A percentile compares a stretch with the other conserved stretches of the same genome.
Conservation (phyloP, 495 filamentous ascomycete species). For the Collariella sp. region DNA sequence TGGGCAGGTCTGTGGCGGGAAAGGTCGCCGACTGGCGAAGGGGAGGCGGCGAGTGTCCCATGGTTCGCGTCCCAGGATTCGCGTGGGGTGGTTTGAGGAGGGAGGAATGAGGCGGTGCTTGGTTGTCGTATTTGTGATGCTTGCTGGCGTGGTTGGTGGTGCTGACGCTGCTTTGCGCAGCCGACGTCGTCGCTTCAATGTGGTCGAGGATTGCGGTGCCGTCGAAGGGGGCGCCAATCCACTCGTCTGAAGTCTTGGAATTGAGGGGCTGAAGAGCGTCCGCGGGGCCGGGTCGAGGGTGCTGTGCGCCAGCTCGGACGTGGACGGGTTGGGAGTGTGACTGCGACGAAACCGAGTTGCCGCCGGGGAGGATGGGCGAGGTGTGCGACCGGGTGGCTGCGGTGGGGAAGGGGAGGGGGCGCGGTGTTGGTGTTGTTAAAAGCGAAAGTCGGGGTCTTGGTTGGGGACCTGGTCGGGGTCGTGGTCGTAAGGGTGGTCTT, state of each 20-base stretch:
- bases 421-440: conserved; percentile 34
- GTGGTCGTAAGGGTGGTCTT: too few species aligned
- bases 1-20: conserved; percentile 47
- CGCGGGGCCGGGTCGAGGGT: conserved; percentile 20
- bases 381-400: conserved; percentile 23
- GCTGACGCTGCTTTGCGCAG: conserved; percentile 26
- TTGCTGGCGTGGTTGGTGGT: conserved; percentile 12
- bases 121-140: conserved; percentile 1
- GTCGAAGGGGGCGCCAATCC: conserved; percentile 62
- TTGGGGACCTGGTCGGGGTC: too few species aligned
- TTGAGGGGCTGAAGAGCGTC: conserved; percentile 41
- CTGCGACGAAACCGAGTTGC: conserved; percentile 18
- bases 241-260: conserved; percentile 59
- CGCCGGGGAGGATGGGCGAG: conserved; percentile 29
- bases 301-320: conserved; percentile 9
- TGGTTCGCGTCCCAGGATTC: conserved; percentile 46
- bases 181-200: conserved; percentile 51
- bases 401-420: conserved; percentile 30
- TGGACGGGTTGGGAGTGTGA: conserved; percentile 9
- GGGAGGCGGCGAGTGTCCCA: conserved; percentile 41
- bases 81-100: conserved; percentile 49
- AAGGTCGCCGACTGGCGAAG: conserved; percentile 79
- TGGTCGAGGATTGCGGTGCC: conserved; percentile 59
- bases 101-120: conserved; percentile 40
- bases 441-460: conserved; percentile 4